These are phyloP conservation scores for Platanus orientalis DNA, from an alignment of 164 flowering plant species.

Conservation along the genomic window DNA sequence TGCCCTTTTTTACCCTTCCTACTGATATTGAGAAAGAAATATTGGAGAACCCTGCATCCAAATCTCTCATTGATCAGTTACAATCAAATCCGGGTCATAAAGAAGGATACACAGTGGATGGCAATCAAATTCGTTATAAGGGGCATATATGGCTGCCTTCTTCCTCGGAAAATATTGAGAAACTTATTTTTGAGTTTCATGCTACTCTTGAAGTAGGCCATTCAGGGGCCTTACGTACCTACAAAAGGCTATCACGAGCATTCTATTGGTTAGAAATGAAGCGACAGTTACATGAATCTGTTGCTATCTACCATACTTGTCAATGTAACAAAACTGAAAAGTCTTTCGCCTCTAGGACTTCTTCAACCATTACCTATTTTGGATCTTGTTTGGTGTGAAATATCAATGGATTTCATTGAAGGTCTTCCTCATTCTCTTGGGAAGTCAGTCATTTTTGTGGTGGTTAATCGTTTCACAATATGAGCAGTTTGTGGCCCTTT, in stretches of 20 bases:
- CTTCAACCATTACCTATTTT: background rate
- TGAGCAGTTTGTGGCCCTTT: too few species aligned
- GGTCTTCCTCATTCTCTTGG: too few species aligned
- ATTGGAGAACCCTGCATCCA: background rate
- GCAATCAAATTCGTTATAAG: background rate
- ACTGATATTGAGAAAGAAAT: background rate
- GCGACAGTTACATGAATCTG: background rate
- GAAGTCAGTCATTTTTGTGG: too few species aligned
- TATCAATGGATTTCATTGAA: too few species aligned
- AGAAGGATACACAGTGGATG: too few species aligned
- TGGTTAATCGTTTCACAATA: background rate
- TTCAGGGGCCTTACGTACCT: background rate
- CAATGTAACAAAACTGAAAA: too few species aligned
- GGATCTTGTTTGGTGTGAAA: background rate
- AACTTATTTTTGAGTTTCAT: conserved; percentile 2
- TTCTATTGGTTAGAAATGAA: too few species aligned
- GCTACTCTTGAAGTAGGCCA: background rate
- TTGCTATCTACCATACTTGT: too few species aligned
- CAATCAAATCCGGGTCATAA: background rate
- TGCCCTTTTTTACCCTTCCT: background rate
- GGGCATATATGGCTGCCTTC: background rate
- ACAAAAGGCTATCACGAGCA: too few species aligned
- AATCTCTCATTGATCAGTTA: too few species aligned
- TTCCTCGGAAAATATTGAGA: too few species aligned
- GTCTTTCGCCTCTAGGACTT: too few species aligned